Base-by-base conservation (phyloP, 1,284 basidiomycete genomes). In the Cutaneotrichosporon arboriforme region DNA sequence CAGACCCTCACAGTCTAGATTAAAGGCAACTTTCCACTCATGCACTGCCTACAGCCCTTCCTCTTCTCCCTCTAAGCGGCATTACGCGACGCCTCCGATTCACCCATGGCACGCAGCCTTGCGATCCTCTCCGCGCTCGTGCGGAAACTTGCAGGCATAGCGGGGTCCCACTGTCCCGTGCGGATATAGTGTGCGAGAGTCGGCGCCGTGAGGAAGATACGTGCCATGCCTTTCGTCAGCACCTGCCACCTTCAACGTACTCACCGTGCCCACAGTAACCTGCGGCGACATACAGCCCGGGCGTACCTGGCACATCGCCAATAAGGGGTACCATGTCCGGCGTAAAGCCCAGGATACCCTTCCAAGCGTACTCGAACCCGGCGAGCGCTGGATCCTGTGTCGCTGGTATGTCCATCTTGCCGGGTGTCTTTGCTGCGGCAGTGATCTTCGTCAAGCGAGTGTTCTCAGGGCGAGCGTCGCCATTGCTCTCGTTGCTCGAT, bases 221-320 rank as follows among this genome's bases (percentile, higher is more conserved):
- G 57, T n/a, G 72, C 70, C 70, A 71, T 66, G 4, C 65, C 63
- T 61, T 35, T 1, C 1, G 40, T 46, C 46, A 49, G 47, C 37
- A 2, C 43, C 14, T 26, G 38, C 37, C 22, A n/a, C 40, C 14
- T n/a, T 8, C 31, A 7, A 40, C 15, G 20, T n/a, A 60, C 63
- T 53, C 46, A 65, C 69, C 69, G 48, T 73, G 69, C 1, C 70
- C 70, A 31, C 70, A 69, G 55, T 65, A 70, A 1, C 70, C 69
- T 1, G 63, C 68, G 1, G 61, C 64, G 26, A 67, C 52, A 40
- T 54, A 73, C 46, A 70, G 68, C n/a, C 69, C 67, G 8, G 47
- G 34, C 49, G 61, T 62, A 7, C 57, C 62, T 3, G 67, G 69
- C 23, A 71, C 50, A 1, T 55, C 49, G 1, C 72, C 72, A 18